Conservation (phyloP, 2,329 filamentous ascomycete genomes). For the Diaporthe sp. region DNA sequence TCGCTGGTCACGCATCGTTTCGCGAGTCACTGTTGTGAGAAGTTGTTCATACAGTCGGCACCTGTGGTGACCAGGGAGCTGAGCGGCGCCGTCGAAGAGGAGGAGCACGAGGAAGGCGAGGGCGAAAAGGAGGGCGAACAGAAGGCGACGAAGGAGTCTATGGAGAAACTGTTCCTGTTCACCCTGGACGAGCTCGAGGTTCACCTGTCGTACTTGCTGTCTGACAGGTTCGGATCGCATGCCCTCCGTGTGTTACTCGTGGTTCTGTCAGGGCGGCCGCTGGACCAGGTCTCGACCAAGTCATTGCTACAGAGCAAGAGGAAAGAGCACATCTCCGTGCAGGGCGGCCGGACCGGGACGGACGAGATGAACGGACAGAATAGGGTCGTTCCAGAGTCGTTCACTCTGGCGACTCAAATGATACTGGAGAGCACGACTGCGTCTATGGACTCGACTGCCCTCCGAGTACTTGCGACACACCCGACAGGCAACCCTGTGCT, state of each 20-base stretch:
- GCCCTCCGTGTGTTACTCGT: conserved; percentile 87
- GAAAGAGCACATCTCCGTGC: conserved; percentile 84
- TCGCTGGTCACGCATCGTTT: conserved; percentile 95
- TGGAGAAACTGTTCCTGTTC: conserved; percentile 88
- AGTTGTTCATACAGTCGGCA: conserved; percentile 87
- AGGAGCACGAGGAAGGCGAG: conserved; percentile 59
- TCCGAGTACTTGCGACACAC: conserved; percentile 88
- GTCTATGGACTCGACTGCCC: conserved; percentile 81
- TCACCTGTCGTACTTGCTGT: conserved; percentile 85
- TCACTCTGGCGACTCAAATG: conserved; percentile 82
- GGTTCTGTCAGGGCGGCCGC: conserved; percentile 84
- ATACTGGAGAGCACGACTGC: conserved; percentile 84
- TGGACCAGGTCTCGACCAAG: conserved; percentile 77
- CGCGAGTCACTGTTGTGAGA: conserved; percentile 96
- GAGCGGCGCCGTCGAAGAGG: conserved; percentile 58
- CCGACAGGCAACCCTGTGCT: conserved; percentile 92
- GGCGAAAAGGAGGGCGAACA: conserved; percentile 58
- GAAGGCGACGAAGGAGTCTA: conserved; percentile 66
- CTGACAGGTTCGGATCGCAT: conserved; percentile 91
- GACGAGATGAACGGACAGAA: conserved; percentile 61
- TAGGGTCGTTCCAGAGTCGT: conserved; percentile 81
- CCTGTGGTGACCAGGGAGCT: conserved; percentile 83
- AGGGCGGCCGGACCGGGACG: conserved; percentile 63
- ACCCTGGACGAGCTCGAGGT: conserved; percentile 91
- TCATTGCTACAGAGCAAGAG: conserved; percentile 90